A percentile compares a stretch with the other conserved stretches of the same genome.
Evolutionary conservation across 805 yeast species (phyloP).

Genomic region (Blastobotrys peoriensis): DNA sequence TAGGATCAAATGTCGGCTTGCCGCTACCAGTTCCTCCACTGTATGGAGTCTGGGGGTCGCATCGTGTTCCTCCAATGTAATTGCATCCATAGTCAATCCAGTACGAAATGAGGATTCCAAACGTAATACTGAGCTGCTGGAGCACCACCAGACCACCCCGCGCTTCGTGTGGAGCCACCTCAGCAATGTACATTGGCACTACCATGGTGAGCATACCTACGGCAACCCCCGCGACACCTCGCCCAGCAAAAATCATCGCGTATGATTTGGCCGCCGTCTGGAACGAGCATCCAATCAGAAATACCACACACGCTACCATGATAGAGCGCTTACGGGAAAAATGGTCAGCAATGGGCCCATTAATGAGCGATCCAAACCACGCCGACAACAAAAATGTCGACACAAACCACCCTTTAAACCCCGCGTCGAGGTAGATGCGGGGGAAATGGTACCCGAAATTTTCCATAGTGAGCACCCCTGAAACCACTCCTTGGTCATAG

Average conservation of each 20-base stretch:
- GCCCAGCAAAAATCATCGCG: conserved; percentile 38
- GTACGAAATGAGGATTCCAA: conserved; percentile 5
- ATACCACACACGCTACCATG: conserved; percentile 14
- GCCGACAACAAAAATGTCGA: conserved; percentile 17
- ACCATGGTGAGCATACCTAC: conserved; percentile 47
- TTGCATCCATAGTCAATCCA: conserved; percentile 6
- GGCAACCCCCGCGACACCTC: conserved; percentile 46
- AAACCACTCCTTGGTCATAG: conserved; percentile 22
- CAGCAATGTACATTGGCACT: conserved; percentile 48
- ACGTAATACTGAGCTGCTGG: conserved; percentile 4
- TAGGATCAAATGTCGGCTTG: not conserved
- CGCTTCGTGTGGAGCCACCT: conserved; percentile 31
- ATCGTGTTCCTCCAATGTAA: conserved; percentile 6
- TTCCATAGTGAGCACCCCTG: conserved; percentile 20
- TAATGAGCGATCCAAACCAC: conserved; percentile 16
- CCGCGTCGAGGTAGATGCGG: conserved; percentile 7
- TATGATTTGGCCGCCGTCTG: conserved; percentile 1
- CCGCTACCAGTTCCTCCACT: conserved; percentile 1
- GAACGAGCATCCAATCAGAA: conserved; percentile 9
- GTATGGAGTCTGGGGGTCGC: conserved; percentile 1
- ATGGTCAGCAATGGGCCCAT: conserved; percentile 14
- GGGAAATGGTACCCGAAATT: conserved; percentile 6
- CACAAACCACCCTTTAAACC: conserved; percentile 18
- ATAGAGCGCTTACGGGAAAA: conserved; percentile 15
- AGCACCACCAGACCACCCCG: conserved; percentile 24